These are phyloP conservation scores for Verticillium albo-atrum DNA, from an alignment of 2,329 filamentous ascomycete species.

Conservation along the genomic window DNA sequence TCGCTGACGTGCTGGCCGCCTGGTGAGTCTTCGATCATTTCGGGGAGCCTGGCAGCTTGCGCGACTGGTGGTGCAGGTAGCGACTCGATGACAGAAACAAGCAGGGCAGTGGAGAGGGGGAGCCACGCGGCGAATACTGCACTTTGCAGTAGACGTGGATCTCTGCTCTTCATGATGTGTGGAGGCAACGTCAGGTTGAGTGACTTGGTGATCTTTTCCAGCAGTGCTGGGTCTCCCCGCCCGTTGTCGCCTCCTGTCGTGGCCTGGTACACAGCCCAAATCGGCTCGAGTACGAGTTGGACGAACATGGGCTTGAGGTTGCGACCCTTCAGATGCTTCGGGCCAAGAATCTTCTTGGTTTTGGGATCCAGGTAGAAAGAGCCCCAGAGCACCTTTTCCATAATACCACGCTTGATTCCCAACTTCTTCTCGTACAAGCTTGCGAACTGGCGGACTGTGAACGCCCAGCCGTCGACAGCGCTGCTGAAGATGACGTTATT, in stretches of 20 bases:
- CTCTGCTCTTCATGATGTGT: slow-evolving; percentile 79
- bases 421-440: slow-evolving; percentile 93
- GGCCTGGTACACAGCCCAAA: slow-evolving; percentile 94
- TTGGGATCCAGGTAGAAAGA: slow-evolving; percentile 96
- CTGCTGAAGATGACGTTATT: slow-evolving; percentile 99
- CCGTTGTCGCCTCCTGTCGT: slow-evolving; percentile 78
- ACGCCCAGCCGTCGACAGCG: slow-evolving; percentile 98
- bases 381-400: slow-evolving; percentile 96
- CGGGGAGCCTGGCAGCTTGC: slow-evolving; percentile 75
- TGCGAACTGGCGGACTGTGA: slow-evolving; percentile 92
- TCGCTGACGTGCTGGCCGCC: slow-evolving; percentile 67
- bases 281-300: slow-evolving; percentile 88
- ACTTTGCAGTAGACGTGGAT: slow-evolving; percentile 77
- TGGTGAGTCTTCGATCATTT: slow-evolving; percentile 74
- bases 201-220: slow-evolving; percentile 95
- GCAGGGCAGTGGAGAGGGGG: slow-evolving; percentile 82
- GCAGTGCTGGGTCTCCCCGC: slow-evolving; percentile 73
- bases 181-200: slow-evolving; percentile 77
- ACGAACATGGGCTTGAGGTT: slow-evolving; percentile 96
- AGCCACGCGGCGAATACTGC: slow-evolving; percentile 88
- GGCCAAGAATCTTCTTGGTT: slow-evolving; percentile 85
- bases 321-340: slow-evolving; percentile 89
- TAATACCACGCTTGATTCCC: slow-evolving; percentile 79
- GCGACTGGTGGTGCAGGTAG: slow-evolving; percentile 79
- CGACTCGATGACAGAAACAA: slow-evolving; percentile 92